These are phyloP conservation scores for Tilletia setariae DNA, from an alignment of 1,284 basidiomycete genomes.

Conservation along the genomic window DNA sequence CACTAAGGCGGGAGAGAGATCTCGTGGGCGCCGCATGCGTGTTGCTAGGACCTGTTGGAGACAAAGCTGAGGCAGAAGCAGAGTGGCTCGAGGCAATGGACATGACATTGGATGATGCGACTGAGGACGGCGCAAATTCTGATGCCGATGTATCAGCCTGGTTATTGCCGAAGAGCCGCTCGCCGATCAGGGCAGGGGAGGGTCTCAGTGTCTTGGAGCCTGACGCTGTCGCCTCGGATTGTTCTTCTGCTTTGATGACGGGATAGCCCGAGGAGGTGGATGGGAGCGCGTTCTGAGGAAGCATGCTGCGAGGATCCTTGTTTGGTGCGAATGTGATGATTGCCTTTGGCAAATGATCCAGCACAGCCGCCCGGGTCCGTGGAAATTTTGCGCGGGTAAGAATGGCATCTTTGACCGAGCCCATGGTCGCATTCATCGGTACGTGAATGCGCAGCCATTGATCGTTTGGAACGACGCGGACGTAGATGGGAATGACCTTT, in stretches of 20 bases:
- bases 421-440: constrained; percentile 30
- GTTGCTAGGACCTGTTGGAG: not conserved
- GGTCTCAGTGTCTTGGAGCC: not conserved
- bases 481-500: constrained; percentile 30
- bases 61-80: not conserved
- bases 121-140: not conserved
- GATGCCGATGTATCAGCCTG: not conserved
- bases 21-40: not conserved
- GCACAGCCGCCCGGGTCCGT: constrained; percentile 9
- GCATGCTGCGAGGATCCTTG: constrained; percentile 12
- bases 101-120: too few relatives aligned
- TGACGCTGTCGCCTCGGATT: constrained; percentile 1
- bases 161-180: too few relatives aligned
- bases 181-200: too few relatives aligned
- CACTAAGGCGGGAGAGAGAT: not conserved
- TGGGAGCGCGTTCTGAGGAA: too few relatives aligned
- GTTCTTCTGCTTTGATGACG: not conserved
- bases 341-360: constrained; percentile 27
- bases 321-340: constrained; percentile 20
- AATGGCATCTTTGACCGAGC: constrained; percentile 33
- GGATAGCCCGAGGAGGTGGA: too few relatives aligned
- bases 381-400: constrained; percentile 23
- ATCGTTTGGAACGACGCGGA: constrained; percentile 43
- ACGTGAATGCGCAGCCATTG: constrained; percentile 39
- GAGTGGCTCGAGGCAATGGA: not conserved